Evolutionary conservation across 2,329 filamentous ascomycete species (phyloP), one percentile per base, ranked within the genome.

Genomic region (Xylogone sp.): DNA sequence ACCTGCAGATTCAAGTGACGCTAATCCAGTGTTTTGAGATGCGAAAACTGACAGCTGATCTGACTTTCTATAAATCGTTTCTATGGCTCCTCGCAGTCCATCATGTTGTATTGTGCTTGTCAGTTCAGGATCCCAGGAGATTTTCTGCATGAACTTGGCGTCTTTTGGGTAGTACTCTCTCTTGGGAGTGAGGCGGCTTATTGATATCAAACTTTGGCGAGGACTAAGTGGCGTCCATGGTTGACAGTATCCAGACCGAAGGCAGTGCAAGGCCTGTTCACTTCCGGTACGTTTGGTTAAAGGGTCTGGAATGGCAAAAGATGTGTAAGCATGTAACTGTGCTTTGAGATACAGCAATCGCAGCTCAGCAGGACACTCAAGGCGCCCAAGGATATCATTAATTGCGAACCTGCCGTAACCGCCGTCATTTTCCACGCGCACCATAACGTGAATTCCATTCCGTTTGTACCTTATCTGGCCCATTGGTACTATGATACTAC

Each of bases 211-310:
- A 22, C 18, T 44, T 19, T 10, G 18, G 21, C 43, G 29, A 3
- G 20, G 6, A 0, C 24, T 48, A 3, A 65, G 21, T 2, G 63
- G 59, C 1, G 39, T 46, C 57, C 59, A 64, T 3, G 63, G 63
- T 27, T 65, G 62, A 29, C 74, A 77, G 1, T 66, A 64, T 0
- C 75, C 79, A 0, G 80, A 79, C 2, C 64, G 58, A 0, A 87
- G 65, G 22, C 71, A 73, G 2, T 71, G 64, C 0, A 83, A 53
- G 0, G 81, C 76, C 62, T 86, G 82, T 59, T 88, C 84, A 0
- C 74, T 76, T 0, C 85, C 85, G 0, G 82, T 87, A 0, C 75
- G 70, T 0, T 73, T 68, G 0, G 83, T 87, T 0, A 88, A 69
- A 0, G 70, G 65, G 59, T 88, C 85, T 0, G 79, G 75, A 0